A percentile compares a stretch with the other conserved stretches of the same genome.
Evolutionary conservation across 306 rosid species (phyloP).

Genomic region (Ormosia emarginata): DNA sequence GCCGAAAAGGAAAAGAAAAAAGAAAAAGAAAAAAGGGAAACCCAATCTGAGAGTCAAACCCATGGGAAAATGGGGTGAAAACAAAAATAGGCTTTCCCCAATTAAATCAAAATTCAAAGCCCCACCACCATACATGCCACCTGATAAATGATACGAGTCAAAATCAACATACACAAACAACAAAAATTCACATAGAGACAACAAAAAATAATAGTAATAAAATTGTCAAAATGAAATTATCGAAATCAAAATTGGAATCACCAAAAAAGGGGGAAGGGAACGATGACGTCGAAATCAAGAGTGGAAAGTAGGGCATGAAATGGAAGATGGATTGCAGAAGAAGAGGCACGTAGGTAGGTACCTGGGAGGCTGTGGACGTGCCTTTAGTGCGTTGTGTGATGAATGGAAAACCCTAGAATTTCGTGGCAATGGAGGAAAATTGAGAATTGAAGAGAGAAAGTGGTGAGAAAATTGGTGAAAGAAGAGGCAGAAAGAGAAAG

Average conservation of each 20-base stretch:
- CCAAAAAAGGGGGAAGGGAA: not conserved
- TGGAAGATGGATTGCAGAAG: constrained; percentile 22
- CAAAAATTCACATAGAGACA: not conserved
- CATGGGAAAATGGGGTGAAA: constrained; percentile 12
- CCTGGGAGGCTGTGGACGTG: constrained; percentile 41
- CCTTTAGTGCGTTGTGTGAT: not conserved
- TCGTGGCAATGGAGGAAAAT: constrained; percentile 13
- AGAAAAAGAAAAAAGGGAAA: constrained; percentile 40
- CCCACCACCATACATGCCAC: constrained; percentile 46
- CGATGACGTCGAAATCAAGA: constrained; percentile 23
- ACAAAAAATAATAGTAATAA: not conserved
- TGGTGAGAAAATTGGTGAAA: not conserved
- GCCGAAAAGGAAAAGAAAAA: constrained; percentile 41
- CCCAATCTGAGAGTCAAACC: constrained; percentile 39
- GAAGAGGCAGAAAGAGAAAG: not conserved
- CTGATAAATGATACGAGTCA: constrained; percentile 36
- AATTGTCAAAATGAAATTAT: constrained; percentile 1
- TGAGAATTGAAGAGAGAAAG: constrained; percentile 17
- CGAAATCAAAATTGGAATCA: constrained; percentile 32
- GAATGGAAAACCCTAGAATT: constrained; percentile 35
- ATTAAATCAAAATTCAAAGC: constrained; percentile 49
- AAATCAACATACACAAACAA: constrained; percentile 27
- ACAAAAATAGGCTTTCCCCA: constrained; percentile 25
- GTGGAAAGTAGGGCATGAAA: constrained; percentile 17
- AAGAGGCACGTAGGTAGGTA: constrained; percentile 37